Evolutionary conservation across 176 grass and related monocot species (phyloP).

Genomic region (Canna indica): DNA sequence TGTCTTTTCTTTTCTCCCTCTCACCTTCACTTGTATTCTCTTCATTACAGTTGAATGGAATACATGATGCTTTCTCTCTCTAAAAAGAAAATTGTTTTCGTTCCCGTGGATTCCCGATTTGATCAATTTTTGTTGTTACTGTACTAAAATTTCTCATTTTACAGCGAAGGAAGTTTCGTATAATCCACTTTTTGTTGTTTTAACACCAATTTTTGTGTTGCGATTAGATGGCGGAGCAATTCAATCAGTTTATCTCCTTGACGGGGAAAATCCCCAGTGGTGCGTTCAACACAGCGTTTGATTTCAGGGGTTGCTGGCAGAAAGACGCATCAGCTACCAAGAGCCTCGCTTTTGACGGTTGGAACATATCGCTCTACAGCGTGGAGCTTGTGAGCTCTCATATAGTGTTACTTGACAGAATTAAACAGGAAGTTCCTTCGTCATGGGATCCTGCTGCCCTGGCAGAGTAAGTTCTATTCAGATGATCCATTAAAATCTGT

Average conservation of each 20-base stretch:
- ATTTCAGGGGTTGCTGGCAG: slow-evolving; percentile 66
- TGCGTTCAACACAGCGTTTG: slow-evolving; percentile 76
- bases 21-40: no score
- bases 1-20: no score
- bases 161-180: not conserved
- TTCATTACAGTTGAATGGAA: no score
- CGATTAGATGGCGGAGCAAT: slow-evolving; percentile 67
- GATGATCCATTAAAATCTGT: not conserved
- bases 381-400: slow-evolving; percentile 48
- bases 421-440: slow-evolving; percentile 44
- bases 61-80: no score
- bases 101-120: not conserved
- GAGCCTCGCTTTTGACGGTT: slow-evolving; percentile 65
- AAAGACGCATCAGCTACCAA: slow-evolving; percentile 50
- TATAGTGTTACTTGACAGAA: slow-evolving; percentile 24
- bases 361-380: slow-evolving; percentile 55
- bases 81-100: no score
- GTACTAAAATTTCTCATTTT: not conserved
- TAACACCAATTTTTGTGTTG: not conserved
- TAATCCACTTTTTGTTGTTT: not conserved
- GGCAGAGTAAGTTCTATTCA: slow-evolving; percentile 32
- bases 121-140: not conserved
- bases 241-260: slow-evolving; percentile 49
- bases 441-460: slow-evolving; percentile 60
- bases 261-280: slow-evolving; percentile 65